These are phyloP conservation scores for Wickerhamiella kurtzmanii DNA, from an alignment of 805 yeast species.

Conservation along the genomic window DNA sequence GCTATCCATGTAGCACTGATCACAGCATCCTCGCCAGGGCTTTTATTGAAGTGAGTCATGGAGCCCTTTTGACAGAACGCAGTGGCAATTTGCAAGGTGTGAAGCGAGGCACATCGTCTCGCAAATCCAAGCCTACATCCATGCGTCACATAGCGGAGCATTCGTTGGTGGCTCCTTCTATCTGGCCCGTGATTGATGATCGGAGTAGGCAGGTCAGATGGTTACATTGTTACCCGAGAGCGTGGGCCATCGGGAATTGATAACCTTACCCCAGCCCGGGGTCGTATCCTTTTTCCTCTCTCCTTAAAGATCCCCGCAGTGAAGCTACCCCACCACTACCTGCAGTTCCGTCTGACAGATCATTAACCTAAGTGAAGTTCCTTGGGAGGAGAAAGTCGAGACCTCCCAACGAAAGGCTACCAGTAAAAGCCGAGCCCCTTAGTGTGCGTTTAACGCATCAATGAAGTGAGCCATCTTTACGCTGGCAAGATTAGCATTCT, in stretches of 20 bases:
- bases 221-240: background rate
- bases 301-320: no score
- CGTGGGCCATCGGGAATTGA: background rate
- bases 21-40: slow-evolving; percentile 18
- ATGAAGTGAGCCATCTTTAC: no score
- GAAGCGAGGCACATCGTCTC: slow-evolving; percentile 1
- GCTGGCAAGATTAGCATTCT: no score
- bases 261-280: background rate
- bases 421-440: no score
- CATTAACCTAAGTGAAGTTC: no score
- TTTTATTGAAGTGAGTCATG: slow-evolving; percentile 11
- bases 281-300: no score
- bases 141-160: background rate
- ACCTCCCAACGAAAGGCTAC: no score
- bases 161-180: background rate
- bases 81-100: slow-evolving; percentile 12
- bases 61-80: slow-evolving; percentile 18
- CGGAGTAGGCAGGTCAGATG: background rate
- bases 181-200: background rate
- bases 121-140: background rate
- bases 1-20: slow-evolving; percentile 13
- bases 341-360: no score
- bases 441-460: no score
- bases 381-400: no score
- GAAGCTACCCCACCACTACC: no score